Conservation (phyloP, 2,329 filamentous ascomycete species). For the Chaetoscypha palmicola region DNA sequence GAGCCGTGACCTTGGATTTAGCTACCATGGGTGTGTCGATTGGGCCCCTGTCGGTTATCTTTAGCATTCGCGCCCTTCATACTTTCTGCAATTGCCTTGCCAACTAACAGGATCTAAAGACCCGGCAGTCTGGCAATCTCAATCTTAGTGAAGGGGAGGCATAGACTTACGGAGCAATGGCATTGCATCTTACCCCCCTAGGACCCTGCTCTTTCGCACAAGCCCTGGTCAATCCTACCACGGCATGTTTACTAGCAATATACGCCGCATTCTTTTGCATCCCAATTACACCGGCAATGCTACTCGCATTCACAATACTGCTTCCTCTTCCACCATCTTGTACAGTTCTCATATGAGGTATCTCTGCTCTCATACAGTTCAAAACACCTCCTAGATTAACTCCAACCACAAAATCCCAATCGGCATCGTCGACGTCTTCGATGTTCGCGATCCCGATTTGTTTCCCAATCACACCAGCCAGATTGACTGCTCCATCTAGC, state of each 20-base stretch:
- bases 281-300: constrained; percentile 36
- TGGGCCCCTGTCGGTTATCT: constrained; percentile 5
- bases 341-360: constrained; percentile 34
- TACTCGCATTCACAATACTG: constrained; percentile 50
- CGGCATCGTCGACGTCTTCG: constrained; percentile 32
- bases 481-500: constrained; percentile 34
- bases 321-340: constrained; percentile 34
- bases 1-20: background rate
- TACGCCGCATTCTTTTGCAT: constrained; percentile 26
- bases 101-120: background rate
- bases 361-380: constrained; percentile 43
- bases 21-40: constrained; percentile 11
- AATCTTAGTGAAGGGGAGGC: background rate
- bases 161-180: constrained; percentile 14
- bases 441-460: constrained; percentile 26
- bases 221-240: constrained; percentile 27
- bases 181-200: constrained; percentile 14
- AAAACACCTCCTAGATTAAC: constrained; percentile 44
- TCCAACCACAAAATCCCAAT: constrained; percentile 37
- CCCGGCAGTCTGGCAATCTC: background rate
- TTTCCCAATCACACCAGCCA: constrained; percentile 33
- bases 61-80: background rate
- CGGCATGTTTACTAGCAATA: constrained; percentile 29
- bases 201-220: constrained; percentile 28
- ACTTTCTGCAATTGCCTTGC: no score